Evolutionary conservation across 345 rosid genomes (phyloP).

Genomic region (Leavenworthia alabamica): DNA sequence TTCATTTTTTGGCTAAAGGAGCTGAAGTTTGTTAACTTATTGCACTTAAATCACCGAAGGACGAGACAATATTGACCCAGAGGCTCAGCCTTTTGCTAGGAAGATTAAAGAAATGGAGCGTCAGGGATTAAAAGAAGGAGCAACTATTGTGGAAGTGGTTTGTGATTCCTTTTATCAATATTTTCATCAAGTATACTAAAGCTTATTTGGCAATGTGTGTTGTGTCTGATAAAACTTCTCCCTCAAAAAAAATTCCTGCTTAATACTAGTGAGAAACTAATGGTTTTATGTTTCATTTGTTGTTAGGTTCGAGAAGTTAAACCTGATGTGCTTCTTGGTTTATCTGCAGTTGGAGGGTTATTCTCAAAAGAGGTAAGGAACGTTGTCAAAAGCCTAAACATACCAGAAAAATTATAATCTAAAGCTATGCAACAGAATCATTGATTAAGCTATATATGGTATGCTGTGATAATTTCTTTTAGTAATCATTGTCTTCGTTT

Average conservation of each 20-base stretch:
- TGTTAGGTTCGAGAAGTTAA: slow-evolving; percentile 82
- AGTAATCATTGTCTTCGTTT: background rate
- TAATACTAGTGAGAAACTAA: slow-evolving; percentile 7
- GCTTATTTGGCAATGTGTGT: slow-evolving; percentile 6
- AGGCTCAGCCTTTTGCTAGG: slow-evolving; percentile 80
- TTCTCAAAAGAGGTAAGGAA: slow-evolving; percentile 82
- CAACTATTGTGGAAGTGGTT: slow-evolving; percentile 88
- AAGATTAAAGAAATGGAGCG: slow-evolving; percentile 69
- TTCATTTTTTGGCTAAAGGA: slow-evolving; percentile 22
- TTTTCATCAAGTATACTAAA: background rate
- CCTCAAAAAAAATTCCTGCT: background rate
- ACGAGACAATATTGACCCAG: slow-evolving; percentile 67
- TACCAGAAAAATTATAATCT: background rate
- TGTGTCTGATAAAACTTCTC: background rate
- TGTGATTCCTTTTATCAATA: slow-evolving; percentile 8
- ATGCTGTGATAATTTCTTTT: background rate
- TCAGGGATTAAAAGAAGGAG: slow-evolving; percentile 85
- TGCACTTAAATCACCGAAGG: slow-evolving; percentile 51
- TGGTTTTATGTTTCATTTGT: slow-evolving; percentile 17
- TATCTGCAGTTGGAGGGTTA: slow-evolving; percentile 99
- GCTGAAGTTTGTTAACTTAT: slow-evolving; percentile 15
- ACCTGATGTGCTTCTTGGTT: slow-evolving; percentile 98
- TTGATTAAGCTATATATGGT: background rate
- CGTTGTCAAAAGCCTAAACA: background rate
- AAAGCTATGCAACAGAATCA: background rate